Evolutionary conservation across 768 basidiomycete species (phyloP), one percentile per base, ranked within the genome.

Genomic region (Kwoniella europaea): DNA sequence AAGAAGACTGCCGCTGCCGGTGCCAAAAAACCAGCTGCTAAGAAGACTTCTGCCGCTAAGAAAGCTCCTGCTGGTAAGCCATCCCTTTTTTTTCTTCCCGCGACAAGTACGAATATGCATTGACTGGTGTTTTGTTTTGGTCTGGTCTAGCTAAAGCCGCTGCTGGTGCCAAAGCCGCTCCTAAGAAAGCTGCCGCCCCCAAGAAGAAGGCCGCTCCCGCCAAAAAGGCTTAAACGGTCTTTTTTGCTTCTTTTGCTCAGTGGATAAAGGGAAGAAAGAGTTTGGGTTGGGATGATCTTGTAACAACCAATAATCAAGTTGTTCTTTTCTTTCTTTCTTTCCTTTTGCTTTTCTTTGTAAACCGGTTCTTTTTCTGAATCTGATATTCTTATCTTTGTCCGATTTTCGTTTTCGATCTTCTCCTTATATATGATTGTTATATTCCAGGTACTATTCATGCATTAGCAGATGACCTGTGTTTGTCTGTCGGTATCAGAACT

Each of bases 1-100:
- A 68, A 72, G 13, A 82, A 82, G 81, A 82, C 79, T 73, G 69
- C 79, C 52, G 69, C 79, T 58, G 73, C 76, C 53, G 71, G 62
- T 20, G 65, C 69, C 22, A 73, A 71, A 65, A 68, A 67, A 35
- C 64, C 74, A 7, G 69, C 75, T 53, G 75, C 72, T 56, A 71
- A 74, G 63, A 74, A 71, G 65, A 69, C 68, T 67, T 29, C 74
- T 50, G 61, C 67, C n/a, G 16, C 76, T 63, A 78, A 76, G 76
- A 81, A 81, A 72, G 71, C 75, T 54, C 67, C 72, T 60, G 73
- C 77, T 69, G 74, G 74, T 73, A 35, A 69, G 75, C 71, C 12
- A 20, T 29, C 35, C 3, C 29, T 16, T 58, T 20, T 7, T 22
- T 9, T 9, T 35, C 35, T 35, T 6, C 35, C 4, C 7, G 35